These are phyloP conservation scores for Diddensiella santjacobensis DNA, from an alignment of 805 yeast species.

Conservation along the genomic window DNA sequence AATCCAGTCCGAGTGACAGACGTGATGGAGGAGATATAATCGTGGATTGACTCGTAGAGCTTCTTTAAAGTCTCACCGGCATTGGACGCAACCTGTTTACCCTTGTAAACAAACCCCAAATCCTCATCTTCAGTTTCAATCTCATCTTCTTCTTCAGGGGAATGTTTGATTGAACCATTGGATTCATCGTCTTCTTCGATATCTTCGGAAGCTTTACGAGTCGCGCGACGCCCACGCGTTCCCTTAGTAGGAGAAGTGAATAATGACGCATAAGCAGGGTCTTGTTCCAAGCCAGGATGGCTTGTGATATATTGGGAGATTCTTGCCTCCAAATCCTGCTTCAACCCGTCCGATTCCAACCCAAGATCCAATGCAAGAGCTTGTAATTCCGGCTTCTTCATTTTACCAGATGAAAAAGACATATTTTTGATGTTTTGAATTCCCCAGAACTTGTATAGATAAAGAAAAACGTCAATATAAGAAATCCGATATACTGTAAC, in stretches of 20 bases:
- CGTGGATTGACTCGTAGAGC: constrained; percentile 22
- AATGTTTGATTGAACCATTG: constrained; percentile 18
- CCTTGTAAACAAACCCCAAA: constrained; percentile 15
- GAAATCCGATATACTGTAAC: no score
- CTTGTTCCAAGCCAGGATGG: constrained; percentile 15
- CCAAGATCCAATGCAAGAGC: constrained; percentile 37
- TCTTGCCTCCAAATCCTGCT: constrained; percentile 30
- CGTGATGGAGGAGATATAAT: neutral
- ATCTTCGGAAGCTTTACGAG: constrained; percentile 18
- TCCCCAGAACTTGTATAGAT: no score
- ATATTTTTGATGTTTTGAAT: no score
- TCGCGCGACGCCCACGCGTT: constrained; percentile 13
- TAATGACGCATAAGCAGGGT: constrained; percentile 24
- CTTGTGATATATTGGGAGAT: constrained; percentile 24
- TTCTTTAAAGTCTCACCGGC: constrained; percentile 27
- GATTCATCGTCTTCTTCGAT: constrained; percentile 20
- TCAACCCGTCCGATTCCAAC: constrained; percentile 31
- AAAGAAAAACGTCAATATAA: no score
- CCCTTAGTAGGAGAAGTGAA: constrained; percentile 18
- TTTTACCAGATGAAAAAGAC: neutral
- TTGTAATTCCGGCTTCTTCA: constrained; percentile 39
- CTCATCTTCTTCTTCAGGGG: constrained; percentile 22
- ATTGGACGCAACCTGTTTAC: constrained; percentile 20
- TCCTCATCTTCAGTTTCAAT: constrained; percentile 21
- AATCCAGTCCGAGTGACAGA: constrained; percentile 24